These are phyloP conservation scores for Gossypioides kirkii DNA, from an alignment of 345 rosid genomes.

Conservation along the genomic window DNA sequence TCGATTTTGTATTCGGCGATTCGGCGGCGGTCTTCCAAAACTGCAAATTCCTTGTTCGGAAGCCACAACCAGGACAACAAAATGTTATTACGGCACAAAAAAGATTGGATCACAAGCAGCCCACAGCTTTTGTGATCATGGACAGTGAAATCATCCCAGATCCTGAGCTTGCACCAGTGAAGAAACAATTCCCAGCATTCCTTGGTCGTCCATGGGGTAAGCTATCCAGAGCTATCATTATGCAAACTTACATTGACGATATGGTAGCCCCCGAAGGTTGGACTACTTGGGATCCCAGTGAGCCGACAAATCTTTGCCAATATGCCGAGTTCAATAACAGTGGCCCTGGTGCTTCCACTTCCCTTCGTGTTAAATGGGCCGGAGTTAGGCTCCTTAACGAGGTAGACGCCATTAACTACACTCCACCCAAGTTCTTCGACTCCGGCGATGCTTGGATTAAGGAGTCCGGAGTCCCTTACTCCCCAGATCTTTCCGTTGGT, in stretches of 20 bases:
- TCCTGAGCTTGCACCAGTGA: slow-evolving; percentile 31
- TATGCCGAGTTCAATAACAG: slow-evolving; percentile 48
- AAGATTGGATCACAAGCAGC: slow-evolving; percentile 31
- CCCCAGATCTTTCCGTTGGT: not conserved
- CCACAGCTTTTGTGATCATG: slow-evolving; percentile 58
- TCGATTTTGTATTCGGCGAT: slow-evolving; percentile 75
- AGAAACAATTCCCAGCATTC: slow-evolving; percentile 34
- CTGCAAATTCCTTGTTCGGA: slow-evolving; percentile 49
- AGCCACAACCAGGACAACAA: slow-evolving; percentile 52
- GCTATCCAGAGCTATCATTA: slow-evolving; percentile 51
- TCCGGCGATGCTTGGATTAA: slow-evolving; percentile 52
- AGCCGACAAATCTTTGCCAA: slow-evolving; percentile 37
- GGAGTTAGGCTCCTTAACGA: slow-evolving; percentile 48
- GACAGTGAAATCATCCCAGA: slow-evolving; percentile 55
- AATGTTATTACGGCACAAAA: slow-evolving; percentile 61
- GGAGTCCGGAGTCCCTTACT: slow-evolving; percentile 42
- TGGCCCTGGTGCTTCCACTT: slow-evolving; percentile 58
- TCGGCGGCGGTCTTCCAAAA: slow-evolving; percentile 63
- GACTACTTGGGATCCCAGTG: slow-evolving; percentile 54
- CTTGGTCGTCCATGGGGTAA: slow-evolving; percentile 75
- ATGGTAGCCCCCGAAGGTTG: slow-evolving; percentile 60
- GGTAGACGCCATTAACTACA: slow-evolving; percentile 24
- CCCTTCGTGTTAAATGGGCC: slow-evolving; percentile 46
- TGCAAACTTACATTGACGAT: slow-evolving; percentile 60
- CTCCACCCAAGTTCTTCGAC: slow-evolving; percentile 37